Evolutionary conservation across 495 filamentous ascomycete genomes (phyloP), one percentile per base, ranked within the genome.

Genomic region (Neurospora pannonica): DNA sequence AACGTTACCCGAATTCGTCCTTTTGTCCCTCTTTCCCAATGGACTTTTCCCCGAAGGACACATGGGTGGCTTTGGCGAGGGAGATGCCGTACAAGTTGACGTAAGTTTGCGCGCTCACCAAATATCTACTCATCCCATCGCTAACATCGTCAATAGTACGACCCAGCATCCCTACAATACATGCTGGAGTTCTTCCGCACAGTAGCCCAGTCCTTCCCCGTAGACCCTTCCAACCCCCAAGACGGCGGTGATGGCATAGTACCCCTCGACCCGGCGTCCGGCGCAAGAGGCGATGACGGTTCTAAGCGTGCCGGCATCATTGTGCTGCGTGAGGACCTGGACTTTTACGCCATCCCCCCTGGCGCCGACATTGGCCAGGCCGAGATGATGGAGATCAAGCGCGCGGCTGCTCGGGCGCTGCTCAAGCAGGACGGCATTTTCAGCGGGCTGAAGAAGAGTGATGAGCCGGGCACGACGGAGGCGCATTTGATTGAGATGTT

Each of bases 401-500:
- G 95, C 42, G 93, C 93, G n/a, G 94, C 97, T 28, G 94, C 94
- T 15, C 89, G 88, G 80, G 93, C 94, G 21, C 83, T 99, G 42
- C 86, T 98, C 77, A 89, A 89, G 80, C 96, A 99, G 81, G 91
- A 97, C 77, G 97, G 96, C 10, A 99, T 99, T 76, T 99, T 99
- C 81, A 97, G 93, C 10, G 96, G 96, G 0, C 82, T 99, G 69
- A 91, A 94, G 80, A 93, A 94, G 82, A 98, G 97, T 78, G 96
- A 98, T 76, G 96, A 98, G 83, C 88, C 92, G 19, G 96, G 96
- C 9, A 98, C 96, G 34, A 99, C 96, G 0, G 96, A 99, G 82
- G 97, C 97, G 81, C 96, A 99, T 85, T 85, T 99, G 70, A 98
- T 99, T 79, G 96, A 99, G 85, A 99, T 99, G 96, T 83, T 99